A percentile compares a stretch with the other conserved stretches of the same genome.
phyloP scores from a whole-genome alignment of 768 basidiomycete species.

The Lentinula sp. region DNA sequence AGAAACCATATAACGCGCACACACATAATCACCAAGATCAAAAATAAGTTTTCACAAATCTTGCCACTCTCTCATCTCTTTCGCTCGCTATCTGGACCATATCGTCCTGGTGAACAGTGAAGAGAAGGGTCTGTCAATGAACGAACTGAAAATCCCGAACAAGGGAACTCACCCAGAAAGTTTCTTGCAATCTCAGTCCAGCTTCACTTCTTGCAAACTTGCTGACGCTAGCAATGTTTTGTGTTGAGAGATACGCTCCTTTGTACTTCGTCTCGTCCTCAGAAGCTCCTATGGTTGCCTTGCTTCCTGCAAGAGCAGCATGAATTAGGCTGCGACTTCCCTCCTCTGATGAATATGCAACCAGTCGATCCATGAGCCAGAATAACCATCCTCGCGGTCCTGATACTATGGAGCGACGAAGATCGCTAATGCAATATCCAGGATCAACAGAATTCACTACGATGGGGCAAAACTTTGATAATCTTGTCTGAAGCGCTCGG shows the following conservation, averaged over 20 bases:
- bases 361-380: not conserved
- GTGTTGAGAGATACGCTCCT: not conserved
- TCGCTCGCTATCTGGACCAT: not conserved
- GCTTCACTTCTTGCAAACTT: not conserved
- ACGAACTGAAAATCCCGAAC: not conserved
- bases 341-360: conserved; percentile 16
- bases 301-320: conserved; percentile 16
- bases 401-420: conserved; percentile 9
- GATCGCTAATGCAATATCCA: conserved; percentile 22
- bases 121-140: not conserved
- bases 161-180: not conserved
- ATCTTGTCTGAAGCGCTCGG: conserved; percentile 18
- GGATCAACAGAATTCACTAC: conserved; percentile 18
- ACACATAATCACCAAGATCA: not conserved
- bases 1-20: too few relatives aligned
- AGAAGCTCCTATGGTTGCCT: not conserved
- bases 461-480: conserved; percentile 16
- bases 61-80: not conserved
- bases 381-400: not conserved
- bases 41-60: not conserved
- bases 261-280: not conserved
- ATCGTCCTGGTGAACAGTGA: not conserved
- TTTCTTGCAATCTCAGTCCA: not conserved
- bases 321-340: conserved; percentile 28
- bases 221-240: not conserved